These are phyloP conservation scores for Aureobasidium sp. DNA, from an alignment of 2,329 filamentous ascomycete genomes.

Conservation along the genomic window DNA sequence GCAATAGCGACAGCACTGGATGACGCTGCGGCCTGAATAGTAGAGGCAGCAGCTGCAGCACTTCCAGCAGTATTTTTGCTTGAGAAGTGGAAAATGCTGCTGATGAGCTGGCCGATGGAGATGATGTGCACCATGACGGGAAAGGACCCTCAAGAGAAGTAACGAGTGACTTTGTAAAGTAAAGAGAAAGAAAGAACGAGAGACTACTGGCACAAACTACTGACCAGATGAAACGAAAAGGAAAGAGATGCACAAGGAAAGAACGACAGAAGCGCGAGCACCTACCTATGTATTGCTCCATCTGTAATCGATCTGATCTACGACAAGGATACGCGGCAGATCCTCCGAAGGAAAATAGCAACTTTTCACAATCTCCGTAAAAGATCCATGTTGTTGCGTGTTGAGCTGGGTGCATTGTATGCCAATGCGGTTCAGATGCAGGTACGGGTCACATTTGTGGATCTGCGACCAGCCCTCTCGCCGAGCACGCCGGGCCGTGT, in stretches of 20 bases:
- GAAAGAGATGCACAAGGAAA: not conserved
- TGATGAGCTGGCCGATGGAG: not conserved
- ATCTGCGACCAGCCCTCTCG: not conserved
- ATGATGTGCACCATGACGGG: not conserved
- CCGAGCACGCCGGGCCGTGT: not conserved
- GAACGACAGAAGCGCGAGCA: not conserved
- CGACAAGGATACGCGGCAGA: not conserved
- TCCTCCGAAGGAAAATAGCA: not conserved
- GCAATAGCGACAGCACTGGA: not conserved
- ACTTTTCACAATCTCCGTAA: not conserved
- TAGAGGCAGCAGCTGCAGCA: not conserved
- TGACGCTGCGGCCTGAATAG: not conserved
- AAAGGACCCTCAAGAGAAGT: not conserved
- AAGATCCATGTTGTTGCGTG: not conserved
- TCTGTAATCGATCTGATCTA: not conserved
- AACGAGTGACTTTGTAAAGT: not conserved
- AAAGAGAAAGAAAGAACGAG: not conserved
- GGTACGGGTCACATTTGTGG: not conserved
- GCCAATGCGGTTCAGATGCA: not conserved
- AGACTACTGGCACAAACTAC: not conserved
- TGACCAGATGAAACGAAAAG: not conserved
- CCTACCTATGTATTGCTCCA: not conserved
- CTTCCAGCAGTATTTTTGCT: not conserved
- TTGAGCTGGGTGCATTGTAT: not conserved
- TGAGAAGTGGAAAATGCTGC: slow-evolving; percentile 1